These are phyloP conservation scores for Hawksworthiomyces lignivorus DNA, from an alignment of 2,329 filamentous ascomycete genomes.

Conservation along the genomic window DNA sequence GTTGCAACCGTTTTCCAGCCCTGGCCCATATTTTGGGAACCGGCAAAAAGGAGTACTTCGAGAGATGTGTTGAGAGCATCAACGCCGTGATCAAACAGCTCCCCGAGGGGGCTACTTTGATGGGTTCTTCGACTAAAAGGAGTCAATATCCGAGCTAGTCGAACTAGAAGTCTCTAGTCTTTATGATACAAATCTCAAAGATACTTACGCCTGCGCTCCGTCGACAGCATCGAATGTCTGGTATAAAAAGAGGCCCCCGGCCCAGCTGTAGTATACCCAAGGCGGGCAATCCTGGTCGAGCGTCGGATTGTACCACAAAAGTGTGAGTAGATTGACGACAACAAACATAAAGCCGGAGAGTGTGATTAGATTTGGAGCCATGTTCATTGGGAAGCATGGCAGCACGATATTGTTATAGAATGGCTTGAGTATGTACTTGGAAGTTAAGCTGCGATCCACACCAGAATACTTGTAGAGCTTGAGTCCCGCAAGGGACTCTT, in stretches of 20 bases:
- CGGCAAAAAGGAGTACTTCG: constrained; percentile 85
- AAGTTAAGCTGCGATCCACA: constrained; percentile 83
- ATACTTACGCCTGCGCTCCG: constrained; percentile 82
- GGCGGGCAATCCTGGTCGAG: constrained; percentile 86
- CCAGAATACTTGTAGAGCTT: constrained; percentile 92
- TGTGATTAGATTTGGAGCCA: constrained; percentile 87
- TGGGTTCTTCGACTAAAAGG: constrained; percentile 77
- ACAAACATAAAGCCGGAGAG: constrained; percentile 86
- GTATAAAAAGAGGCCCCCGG: constrained; percentile 83
- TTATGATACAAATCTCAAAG: too few relatives aligned
- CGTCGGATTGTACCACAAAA: constrained; percentile 94
- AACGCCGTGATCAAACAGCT: constrained; percentile 95
- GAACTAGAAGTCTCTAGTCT: too few relatives aligned
- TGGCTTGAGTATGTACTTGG: constrained; percentile 90
- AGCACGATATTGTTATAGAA: constrained; percentile 96
- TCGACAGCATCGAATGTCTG: constrained; percentile 98
- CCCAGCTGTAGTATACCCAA: constrained; percentile 95
- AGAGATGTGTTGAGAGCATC: constrained; percentile 95
- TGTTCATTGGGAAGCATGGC: constrained; percentile 86
- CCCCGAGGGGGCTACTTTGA: constrained; percentile 88
- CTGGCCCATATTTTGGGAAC: constrained; percentile 86
- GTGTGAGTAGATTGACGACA: constrained; percentile 77
- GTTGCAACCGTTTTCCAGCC: constrained; percentile 79
- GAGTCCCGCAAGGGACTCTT: constrained; percentile 79
- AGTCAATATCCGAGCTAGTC: neutral